Base-by-base conservation (phyloP, 2,329 filamentous ascomycete species). In the Pyrenophora tritici-repentis region DNA sequence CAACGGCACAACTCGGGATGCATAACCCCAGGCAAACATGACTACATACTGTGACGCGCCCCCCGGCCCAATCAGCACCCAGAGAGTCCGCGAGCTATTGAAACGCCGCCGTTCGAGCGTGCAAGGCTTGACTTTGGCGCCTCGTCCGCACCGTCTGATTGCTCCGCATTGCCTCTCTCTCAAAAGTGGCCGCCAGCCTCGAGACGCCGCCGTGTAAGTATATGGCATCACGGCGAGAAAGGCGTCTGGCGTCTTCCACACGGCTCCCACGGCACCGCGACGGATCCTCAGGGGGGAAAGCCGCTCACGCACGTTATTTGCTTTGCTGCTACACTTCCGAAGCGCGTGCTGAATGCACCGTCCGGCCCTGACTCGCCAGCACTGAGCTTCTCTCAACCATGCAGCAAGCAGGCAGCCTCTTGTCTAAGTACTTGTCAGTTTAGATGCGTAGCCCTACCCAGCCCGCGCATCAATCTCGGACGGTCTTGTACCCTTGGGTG, bases 351-450 rank as follows among this genome's bases (percentile, higher is more conserved):
- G 32, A 44, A 55, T 29, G 32, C 48, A 53, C 50, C 53, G 56
- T 50, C 26, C 47, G 47, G 37, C 29, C 41, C 58, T 63, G 62
- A 65, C 60, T 65, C 62, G 60, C 31, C 48, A 46, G 42, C 35
- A 44, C 24, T 42, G 20, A n/a, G 40, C 16, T 42, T 45, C 14
- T 52, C 9, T 12, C 26, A 9, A 29, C 26, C 26, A 29, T 29
- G 26, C 10, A n/a, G n/a, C n/a, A n/a, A n/a, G n/a, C n/a, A n/a
- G n/a, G n/a, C n/a, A n/a, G n/a, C n/a, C n/a, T n/a, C n/a, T n/a
- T n/a, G n/a, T n/a, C n/a, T n/a, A n/a, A n/a, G n/a, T n/a, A n/a
- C n/a, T n/a, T 7, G 22, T 9, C 8, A 24, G 22, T 24, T 24
- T 6, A 5, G 6, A 24, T n/a, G n/a, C n/a, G n/a, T n/a, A n/a